Base-by-base conservation (phyloP, 208 protist species). In the Leishmania tropica region DNA sequence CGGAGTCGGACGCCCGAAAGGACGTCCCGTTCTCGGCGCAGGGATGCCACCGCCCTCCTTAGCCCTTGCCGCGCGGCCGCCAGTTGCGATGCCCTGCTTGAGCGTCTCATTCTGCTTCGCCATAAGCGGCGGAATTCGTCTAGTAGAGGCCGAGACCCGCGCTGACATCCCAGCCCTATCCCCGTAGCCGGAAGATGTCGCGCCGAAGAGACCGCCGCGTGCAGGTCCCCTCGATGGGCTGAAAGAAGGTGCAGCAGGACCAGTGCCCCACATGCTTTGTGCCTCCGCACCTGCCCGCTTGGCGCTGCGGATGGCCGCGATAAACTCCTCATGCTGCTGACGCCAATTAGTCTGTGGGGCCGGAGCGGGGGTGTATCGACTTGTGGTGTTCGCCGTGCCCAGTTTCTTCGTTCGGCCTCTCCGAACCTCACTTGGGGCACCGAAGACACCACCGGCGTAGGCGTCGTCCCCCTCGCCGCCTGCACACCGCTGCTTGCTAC, bases 281-380 rank as follows among this genome's bases (percentile, higher is more conserved):
- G 85, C 75, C 65, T 85, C 77, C 7, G 72, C 53, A 79, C 84
- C 83, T 1, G 83, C 75, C 67, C 81, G 75, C 67, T 83, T 90
- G 7, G 90, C 90, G 68, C 81, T 84, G 48, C 94, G 90, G 45
- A 98, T 92, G 1, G 94, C 92, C 15, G 89, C 70, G 31, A 96
- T 92, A 83, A 98, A 97, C 68, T 98, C 94, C 64, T 94, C 92
- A 83, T 98, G 97, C 77, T 97, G 86, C 81, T 95, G 84, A 6
- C 94, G 87, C 96, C 97, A 98, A 68, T 84, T 93, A 17, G 92
- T 94, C 42, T 84, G 79, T 11, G 89, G 88, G 28, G 87, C 76
- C 3, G 88, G 82, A 1, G 83, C 83, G 45, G 87, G 76, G 35
- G 77, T 78, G 76, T 85, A 86, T 74, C 53, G 53, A 21, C 81